Conservation (phyloP, 176 grass and related monocot genomes). For the Oryza officinalis region DNA sequence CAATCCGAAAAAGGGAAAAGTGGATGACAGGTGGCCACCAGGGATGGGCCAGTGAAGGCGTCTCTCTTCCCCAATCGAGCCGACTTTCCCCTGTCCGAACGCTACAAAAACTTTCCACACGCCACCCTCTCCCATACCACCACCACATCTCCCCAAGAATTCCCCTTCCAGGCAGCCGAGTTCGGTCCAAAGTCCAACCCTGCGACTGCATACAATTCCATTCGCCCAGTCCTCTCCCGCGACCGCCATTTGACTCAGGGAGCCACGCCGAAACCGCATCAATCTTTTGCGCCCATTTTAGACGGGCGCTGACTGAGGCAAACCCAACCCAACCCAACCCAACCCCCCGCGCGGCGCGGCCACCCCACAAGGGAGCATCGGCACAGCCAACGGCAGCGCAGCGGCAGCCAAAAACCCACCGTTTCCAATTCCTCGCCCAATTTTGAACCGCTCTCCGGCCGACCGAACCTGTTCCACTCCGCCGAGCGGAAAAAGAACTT, state of each 20-base stretch:
- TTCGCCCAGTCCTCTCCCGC: constrained; percentile 2
- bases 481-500: neutral
- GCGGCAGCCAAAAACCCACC: constrained; percentile 20
- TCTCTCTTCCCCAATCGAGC: neutral
- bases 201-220: neutral
- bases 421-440: constrained; percentile 15
- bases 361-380: neutral
- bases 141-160: neutral
- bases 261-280: neutral
- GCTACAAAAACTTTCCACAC: constrained; percentile 35
- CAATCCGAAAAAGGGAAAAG: neutral
- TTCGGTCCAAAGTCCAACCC: constrained; percentile 10
- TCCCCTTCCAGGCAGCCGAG: neutral
- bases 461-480: neutral
- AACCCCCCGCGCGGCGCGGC: neutral
- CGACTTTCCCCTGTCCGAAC: neutral
- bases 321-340: neutral
- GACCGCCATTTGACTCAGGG: constrained; percentile 30
- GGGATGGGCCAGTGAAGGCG: neutral
- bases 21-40: constrained; percentile 22
- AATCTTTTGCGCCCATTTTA: constrained; percentile 39
- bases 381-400: neutral
- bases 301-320: constrained; percentile 46
- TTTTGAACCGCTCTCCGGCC: constrained; percentile 36
- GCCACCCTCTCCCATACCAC: neutral